Evolutionary conservation across 2,329 filamentous ascomycete genomes (phyloP), one percentile per base, ranked within the genome.

Genomic region (Clarireedia monteithiana): DNA sequence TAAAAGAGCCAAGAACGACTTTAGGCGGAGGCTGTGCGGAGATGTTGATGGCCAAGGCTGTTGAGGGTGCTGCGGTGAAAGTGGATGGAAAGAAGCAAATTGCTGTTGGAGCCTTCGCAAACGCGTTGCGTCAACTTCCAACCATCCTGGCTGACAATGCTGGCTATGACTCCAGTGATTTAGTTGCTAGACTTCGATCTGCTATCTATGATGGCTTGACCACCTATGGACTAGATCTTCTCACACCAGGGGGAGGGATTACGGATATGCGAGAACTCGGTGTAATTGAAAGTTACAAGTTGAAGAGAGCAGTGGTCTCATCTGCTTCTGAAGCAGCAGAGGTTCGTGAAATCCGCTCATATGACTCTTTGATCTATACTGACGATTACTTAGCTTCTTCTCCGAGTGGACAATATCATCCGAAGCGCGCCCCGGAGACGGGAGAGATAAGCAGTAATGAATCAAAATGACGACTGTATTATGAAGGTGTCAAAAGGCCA

Each of bases 41-140:
- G 81, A 97, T 97, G 92, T 77, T 95, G 64, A 99, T 99, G 94
- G 89, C 92, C 62, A 96, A 96, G 79, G 94, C 94, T 6, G 94
- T 99, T 23, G 92, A 96, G 70, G 88, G 88, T 59, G 90, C 90
- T 5, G 91, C 91, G 23, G 91, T 95, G 60, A 92, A 95, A 67
- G 88, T 96, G 6, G 91, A 94, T 64, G 94, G 94, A 71, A 99
- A 99, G 84, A 92, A 94, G 74, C 91, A 95, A 65, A 80, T 96
- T 67, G 94, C 94, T 2, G 92, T 97, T 20, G 86, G 91, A 61
- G 83, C 89, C 4, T 99, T 97, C 70, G 89, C 92, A 24, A 80
- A 86, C 57, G 94, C 94, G 30, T 80, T 99, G 58, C 85, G 91
- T 67, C 94, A 99, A 72, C 79, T 99, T 53, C 94, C 94, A 6